phyloP scores from a whole-genome alignment of 805 yeast species.

The Cyberlindnera bimundalis region DNA sequence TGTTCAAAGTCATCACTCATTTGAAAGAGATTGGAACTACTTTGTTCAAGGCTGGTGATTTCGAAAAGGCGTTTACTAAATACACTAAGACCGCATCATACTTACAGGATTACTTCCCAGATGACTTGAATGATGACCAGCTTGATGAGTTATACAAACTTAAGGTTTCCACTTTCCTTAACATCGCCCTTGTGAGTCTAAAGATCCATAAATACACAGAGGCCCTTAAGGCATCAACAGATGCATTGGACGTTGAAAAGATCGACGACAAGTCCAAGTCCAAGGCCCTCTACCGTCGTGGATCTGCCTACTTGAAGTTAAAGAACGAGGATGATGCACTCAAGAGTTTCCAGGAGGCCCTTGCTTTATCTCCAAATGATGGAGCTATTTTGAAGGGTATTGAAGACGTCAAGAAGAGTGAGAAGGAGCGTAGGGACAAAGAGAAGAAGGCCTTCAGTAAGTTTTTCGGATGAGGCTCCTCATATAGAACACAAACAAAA shows the following conservation, averaged over 20 bases:
- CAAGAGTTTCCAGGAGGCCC: slow-evolving; percentile 61
- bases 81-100: slow-evolving; percentile 71
- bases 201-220: slow-evolving; percentile 55
- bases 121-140: slow-evolving; percentile 55
- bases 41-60: slow-evolving; percentile 63
- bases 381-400: slow-evolving; percentile 66
- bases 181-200: slow-evolving; percentile 70
- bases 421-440: slow-evolving; percentile 55
- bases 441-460: slow-evolving; percentile 74
- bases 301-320: slow-evolving; percentile 59
- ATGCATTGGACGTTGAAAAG: slow-evolving; percentile 58
- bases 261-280: slow-evolving; percentile 64
- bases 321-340: slow-evolving; percentile 73
- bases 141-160: slow-evolving; percentile 46
- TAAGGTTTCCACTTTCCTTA: slow-evolving; percentile 63
- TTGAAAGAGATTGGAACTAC: slow-evolving; percentile 79
- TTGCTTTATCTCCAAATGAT: slow-evolving; percentile 63
- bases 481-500: too few relatives aligned
- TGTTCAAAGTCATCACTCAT: slow-evolving; percentile 57
- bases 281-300: slow-evolving; percentile 86
- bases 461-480: slow-evolving; percentile 50
- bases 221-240: slow-evolving; percentile 56
- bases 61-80: slow-evolving; percentile 55
- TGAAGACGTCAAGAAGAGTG: slow-evolving; percentile 49
- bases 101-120: slow-evolving; percentile 71